Evolutionary conservation across 225 moss, liverwort and hornwort genomes (phyloP), one percentile per base, ranked within the genome.

Genomic region (Marchantia paleacea): DNA sequence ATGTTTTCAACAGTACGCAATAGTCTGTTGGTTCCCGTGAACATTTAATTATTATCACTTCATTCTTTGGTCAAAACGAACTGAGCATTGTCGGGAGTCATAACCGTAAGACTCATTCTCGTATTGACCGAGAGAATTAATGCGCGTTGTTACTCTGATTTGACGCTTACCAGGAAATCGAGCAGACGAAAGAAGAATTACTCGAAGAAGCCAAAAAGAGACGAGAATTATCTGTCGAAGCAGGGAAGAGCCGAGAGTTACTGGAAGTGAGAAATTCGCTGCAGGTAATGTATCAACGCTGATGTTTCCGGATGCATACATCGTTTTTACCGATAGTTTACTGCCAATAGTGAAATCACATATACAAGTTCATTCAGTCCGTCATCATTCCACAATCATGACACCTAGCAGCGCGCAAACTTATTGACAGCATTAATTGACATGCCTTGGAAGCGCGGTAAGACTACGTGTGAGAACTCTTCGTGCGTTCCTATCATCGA

Each of bases 121-220:
- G 19, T 54, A 26, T 29, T 29, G 12, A 55, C 12, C 14, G 5
- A 26, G 8, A 54, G 55, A 2, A 18, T 15, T 30, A 14, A 5
- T 48, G 73, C 26, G 60, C 1, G 50, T 70, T 22, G 7, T 13
- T 66, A 39, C 11, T 77, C 7, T 55, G 14, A 14, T 31, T 54
- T 24, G 18, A 11, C 19, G 18, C 71, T 24, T 28, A 72, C 66
- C 79, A 85, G 85, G 85, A 83, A 30, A 81, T 69, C 29, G 63
- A 80, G 73, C 28, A 63, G 54, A 61, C 81, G 26, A 62, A 78
- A 15, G 63, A 75, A 15, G 67, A 31, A 11, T 50, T 81, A 69
- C 39, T 76, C 11, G 57, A 30, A 79, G 69, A 86, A 62, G 78
- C 74, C 39, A 80, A 81, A 62, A 78, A 16, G 55, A 48, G 61